These are phyloP conservation scores for Fusarium citri DNA, from an alignment of 2,329 filamentous ascomycete genomes.

Conservation along the genomic window DNA sequence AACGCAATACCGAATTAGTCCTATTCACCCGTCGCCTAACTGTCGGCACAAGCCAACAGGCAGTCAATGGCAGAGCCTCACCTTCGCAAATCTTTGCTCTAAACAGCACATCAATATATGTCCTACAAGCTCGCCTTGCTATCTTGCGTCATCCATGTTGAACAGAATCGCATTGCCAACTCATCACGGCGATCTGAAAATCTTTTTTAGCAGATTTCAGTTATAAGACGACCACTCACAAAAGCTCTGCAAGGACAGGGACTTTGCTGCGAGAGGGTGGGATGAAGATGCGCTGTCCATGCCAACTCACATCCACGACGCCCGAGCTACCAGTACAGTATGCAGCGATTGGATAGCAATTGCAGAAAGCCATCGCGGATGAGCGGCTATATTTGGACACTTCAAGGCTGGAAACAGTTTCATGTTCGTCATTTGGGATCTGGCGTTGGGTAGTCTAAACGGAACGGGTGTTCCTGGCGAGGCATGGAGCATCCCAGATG, in stretches of 20 bases:
- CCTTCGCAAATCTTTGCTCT: neutral
- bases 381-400: conserved; percentile 29
- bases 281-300: conserved; percentile 47
- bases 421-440: conserved; percentile 10
- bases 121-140: conserved; percentile 13
- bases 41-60: neutral
- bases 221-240: conserved; percentile 26
- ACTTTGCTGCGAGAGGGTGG: conserved; percentile 31
- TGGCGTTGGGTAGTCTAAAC: neutral
- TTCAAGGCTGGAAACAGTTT: neutral
- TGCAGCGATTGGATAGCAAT: conserved; percentile 30
- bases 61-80: conserved; percentile 11
- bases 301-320: conserved; percentile 41
- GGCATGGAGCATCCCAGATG: conserved; percentile 27
- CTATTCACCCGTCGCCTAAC: neutral
- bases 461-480: conserved; percentile 18
- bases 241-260: conserved; percentile 10
- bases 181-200: conserved; percentile 41
- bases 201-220: conserved; percentile 7
- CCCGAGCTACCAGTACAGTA: conserved; percentile 26
- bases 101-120: neutral
- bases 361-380: conserved; percentile 1
- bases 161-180: conserved; percentile 36
- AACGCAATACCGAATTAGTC: neutral
- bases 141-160: conserved; percentile 15